Percentiles rank a stretch among this genome's conserved stretches.
These are phyloP conservation scores for Lepidium campestre DNA, from an alignment of 441 rosid genomes.

Conservation along the genomic window DNA sequence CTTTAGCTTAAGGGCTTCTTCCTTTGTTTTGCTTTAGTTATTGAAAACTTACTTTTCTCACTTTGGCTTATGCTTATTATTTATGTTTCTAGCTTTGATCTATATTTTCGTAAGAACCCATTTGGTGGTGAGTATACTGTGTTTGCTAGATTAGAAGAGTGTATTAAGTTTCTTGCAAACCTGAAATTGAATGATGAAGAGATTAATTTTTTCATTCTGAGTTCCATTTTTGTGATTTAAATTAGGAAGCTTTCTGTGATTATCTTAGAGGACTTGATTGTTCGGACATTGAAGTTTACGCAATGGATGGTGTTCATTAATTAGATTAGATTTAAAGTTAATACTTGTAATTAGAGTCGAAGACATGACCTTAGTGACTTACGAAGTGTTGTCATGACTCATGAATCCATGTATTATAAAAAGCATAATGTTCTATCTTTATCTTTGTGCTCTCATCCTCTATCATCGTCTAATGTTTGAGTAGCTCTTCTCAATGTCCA, in stretches of 20 bases:
- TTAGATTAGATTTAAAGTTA: too few species aligned
- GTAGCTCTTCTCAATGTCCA: background rate
- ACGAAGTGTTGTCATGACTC: too few species aligned
- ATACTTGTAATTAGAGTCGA: too few species aligned
- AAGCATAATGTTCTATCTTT: too few species aligned
- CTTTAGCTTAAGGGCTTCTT: too few species aligned
- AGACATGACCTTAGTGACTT: too few species aligned
- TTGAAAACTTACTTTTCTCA: too few species aligned
- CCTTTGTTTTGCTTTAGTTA: too few species aligned
- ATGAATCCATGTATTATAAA: too few species aligned
- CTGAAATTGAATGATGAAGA: constrained; percentile 71
- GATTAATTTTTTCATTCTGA: constrained; percentile 28
- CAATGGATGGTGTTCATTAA: too few species aligned
- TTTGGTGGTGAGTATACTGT: constrained; percentile 86
- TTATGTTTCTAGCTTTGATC: constrained; percentile 54
- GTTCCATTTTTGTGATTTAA: constrained; percentile 19
- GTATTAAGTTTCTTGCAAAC: constrained; percentile 81
- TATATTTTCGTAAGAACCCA: constrained; percentile 79
- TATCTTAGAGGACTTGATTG: constrained; percentile 84
- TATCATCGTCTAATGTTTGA: too few species aligned
- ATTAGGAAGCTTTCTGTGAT: constrained; percentile 73
- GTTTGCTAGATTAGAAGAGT: constrained; percentile 92
- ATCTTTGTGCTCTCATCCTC: too few species aligned
- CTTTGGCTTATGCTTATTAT: background rate
- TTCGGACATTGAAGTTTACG: constrained; percentile 84